These are phyloP conservation scores for Byssothecium circinans DNA, from an alignment of 2,329 filamentous ascomycete genomes.

Conservation along the genomic window DNA sequence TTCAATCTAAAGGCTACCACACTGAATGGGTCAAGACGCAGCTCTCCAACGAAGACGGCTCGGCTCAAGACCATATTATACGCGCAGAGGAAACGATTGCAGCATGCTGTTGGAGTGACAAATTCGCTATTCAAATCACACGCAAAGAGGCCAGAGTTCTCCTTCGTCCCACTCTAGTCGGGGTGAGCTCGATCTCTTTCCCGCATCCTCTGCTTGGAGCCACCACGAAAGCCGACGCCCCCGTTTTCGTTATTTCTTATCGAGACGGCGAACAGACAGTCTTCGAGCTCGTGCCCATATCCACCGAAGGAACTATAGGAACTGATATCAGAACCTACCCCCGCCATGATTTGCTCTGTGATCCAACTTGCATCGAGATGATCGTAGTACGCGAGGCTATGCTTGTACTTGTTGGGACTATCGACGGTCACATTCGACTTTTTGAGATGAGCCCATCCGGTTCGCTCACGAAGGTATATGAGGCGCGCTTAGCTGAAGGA, in stretches of 20 bases:
- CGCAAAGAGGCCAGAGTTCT: constrained; percentile 27
- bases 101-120: constrained; percentile 24
- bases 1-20: constrained; percentile 19
- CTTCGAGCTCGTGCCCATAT: constrained; percentile 24
- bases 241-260: constrained; percentile 24
- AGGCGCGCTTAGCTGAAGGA: constrained; percentile 14
- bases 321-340: constrained; percentile 2
- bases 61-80: constrained; percentile 25
- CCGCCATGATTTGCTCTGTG: constrained; percentile 21
- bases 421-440: constrained; percentile 25
- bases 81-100: constrained; percentile 36
- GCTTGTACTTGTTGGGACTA: constrained; percentile 34
- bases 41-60: constrained; percentile 20
- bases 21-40: constrained; percentile 28
- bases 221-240: constrained; percentile 16
- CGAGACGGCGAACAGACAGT: constrained; percentile 23
- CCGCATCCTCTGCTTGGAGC: constrained; percentile 23
- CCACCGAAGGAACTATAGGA: constrained; percentile 19
- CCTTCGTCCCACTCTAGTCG: constrained; percentile 17
- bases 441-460: constrained; percentile 19
- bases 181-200: constrained; percentile 20
- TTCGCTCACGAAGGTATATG: constrained; percentile 9
- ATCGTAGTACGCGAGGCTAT: constrained; percentile 2
- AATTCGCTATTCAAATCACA: constrained; percentile 36
- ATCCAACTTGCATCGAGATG: constrained; percentile 40